Evolutionary conservation across 2,329 filamentous ascomycete species (phyloP), one percentile per base, ranked within the genome.

Genomic region (Colletotrichum gigasporum): DNA sequence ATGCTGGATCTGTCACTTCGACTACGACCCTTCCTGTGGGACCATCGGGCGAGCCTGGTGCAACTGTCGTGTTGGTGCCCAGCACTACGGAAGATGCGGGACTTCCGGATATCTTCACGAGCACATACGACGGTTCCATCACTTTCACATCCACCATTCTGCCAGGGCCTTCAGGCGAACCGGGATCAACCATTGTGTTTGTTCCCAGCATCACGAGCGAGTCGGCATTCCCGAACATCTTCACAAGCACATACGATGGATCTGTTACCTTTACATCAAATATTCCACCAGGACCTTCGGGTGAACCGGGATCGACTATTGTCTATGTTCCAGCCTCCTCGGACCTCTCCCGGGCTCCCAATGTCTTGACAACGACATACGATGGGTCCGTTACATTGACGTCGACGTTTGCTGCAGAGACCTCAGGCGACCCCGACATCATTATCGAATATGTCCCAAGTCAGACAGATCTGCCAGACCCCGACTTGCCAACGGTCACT

Each of bases 71-170:
- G 7, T 42, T 55, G 39, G 39, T 55, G 5, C 52, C 52, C 8
- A 50, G 45, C 18, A n/a, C 28, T 1, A 51, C 47, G 10, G 47
- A n/a, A 2, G 30, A 28, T 14, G 28, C n/a, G 9, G 52, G 26
- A 12, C 26, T 56, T 3, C 39, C 52, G 16, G 47, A 45, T 9
- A 14, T 56, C 10, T n/a, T 53, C 5, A 60, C 48, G 5, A 60
- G 56, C 30, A 60, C 56, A 3, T 60, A 60, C 22, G 56, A 39
- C 12, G 47, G 56, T 11, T 60, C 56, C 5, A 24, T 60, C 20
- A 53, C 48, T 2, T 24, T 35, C 12, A 60, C 56, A 3, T 34
- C 56, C 1, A 54, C 48, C 0, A 10, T 60, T n/a, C 20, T 30
- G 8, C 28, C 22, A 4, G 52, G 52, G 7, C 18, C 53, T 7